Evolutionary conservation across 192 early-diverging fungal species (phyloP).

Genomic region (Globomyces pollinis-pini): DNA sequence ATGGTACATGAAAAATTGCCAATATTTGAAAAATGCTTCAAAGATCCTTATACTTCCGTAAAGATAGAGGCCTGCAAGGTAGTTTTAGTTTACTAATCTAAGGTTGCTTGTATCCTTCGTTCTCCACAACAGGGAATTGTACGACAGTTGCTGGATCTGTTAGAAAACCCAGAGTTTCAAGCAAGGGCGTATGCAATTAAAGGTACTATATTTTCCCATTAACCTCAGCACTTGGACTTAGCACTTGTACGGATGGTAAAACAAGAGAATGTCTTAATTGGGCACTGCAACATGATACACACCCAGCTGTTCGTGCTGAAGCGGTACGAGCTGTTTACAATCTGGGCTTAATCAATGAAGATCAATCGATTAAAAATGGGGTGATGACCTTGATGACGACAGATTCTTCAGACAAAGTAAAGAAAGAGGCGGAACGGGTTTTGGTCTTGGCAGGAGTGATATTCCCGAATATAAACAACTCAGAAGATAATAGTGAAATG

Average conservation of each 20-base stretch:
- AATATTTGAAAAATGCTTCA: slow-evolving; percentile 25
- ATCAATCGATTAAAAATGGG: slow-evolving; percentile 24
- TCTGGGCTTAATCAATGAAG: slow-evolving; percentile 25
- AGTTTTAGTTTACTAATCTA: not conserved
- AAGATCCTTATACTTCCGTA: slow-evolving; percentile 35
- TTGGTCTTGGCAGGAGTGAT: slow-evolving; percentile 23
- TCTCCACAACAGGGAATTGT: slow-evolving; percentile 24
- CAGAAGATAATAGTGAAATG: slow-evolving; percentile 1
- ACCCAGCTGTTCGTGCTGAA: slow-evolving; percentile 34
- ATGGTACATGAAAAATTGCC: slow-evolving; percentile 18
- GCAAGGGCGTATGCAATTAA: slow-evolving; percentile 41
- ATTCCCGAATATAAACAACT: not conserved
- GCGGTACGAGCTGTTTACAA: slow-evolving; percentile 29
- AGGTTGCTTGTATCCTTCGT: slow-evolving; percentile 29
- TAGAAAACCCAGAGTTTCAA: slow-evolving; percentile 29
- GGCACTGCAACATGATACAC: slow-evolving; percentile 31
- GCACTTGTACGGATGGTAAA: slow-evolving; percentile 29
- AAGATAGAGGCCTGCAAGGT: slow-evolving; percentile 45
- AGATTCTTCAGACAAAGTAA: slow-evolving; percentile 27
- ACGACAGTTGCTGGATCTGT: slow-evolving; percentile 26
- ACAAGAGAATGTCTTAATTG: slow-evolving; percentile 35
- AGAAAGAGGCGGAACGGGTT: slow-evolving; percentile 33
- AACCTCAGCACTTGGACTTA: slow-evolving; percentile 27
- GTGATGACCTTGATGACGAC: slow-evolving; percentile 29
- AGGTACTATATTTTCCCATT: slow-evolving; percentile 25